Conservation (phyloP, 345 rosid species). For the Brassica napus region Da-Ae NC_063442.1:39130001-39130500, state of each 20-base stretch:
- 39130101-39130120: constrained; percentile 27
- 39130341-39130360: not conserved
- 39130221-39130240: not conserved
- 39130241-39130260: not conserved
- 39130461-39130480: not conserved
- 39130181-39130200: not conserved
- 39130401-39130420: not conserved
- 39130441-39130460: not conserved
- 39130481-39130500: not conserved
- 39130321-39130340: not conserved
- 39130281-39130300: not conserved
- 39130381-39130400: not conserved
- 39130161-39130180: not conserved
- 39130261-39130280: not conserved
- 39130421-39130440: not conserved
- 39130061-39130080: constrained; percentile 50
- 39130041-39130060: not conserved
- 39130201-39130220: not conserved
- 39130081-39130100: constrained; percentile 40
- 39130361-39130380: not conserved
- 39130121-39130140: not conserved
- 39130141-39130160: not conserved
- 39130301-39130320: not conserved
- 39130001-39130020: not conserved
- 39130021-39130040: constrained; percentile 16